Evolutionary conservation across 305 asterid species (phyloP), one percentile per base, ranked within the genome.

Genomic region (Striga hermonthica): DNA sequence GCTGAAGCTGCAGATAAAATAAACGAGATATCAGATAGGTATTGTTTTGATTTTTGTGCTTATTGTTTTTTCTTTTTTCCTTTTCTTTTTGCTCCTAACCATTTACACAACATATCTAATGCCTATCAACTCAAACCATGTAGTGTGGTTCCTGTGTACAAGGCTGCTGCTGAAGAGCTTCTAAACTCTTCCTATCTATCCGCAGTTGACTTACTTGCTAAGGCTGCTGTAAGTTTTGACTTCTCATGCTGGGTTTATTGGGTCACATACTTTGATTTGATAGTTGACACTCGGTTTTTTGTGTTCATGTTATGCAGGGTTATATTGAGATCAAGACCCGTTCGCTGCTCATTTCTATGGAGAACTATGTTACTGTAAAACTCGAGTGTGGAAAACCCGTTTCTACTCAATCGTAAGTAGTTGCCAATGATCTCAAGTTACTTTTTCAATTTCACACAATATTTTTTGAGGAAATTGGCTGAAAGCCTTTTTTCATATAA

Each of bases 301-400:
- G 50, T 49, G 40, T 43, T 10, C 50, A 69, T 68, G 54, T 72
- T 60, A 47, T 77, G 15, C 86, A 90, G 97, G 97, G 95, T 5
- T 93, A 88, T 66, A 79, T 89, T 8, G 96, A 90, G 80, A 85
- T 93, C 69, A 93, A 85, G 73, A 83, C 80, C 57, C 81, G 97
- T 68, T 93, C 99, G 31, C 80, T 88, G 75, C 95, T 93, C 61
- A 78, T 84, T 57, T 93, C 97, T 62, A 81, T 90, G 89, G 97
- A 90, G 75, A 90, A 88, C 78, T 73, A 76, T 78, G 95, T 90
- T 28, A 93, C 97, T 6, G 74, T 93, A 14, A 80, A 78, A 56
- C 95, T 93, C 0, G 80, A 83, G 75, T 79, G 92, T 67, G 99
- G 92, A 74, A 82, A 70, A 66, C 91, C 94, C 34, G 64, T 93